Evolutionary conservation across 75 land plant species (phyloP), one percentile per base, ranked within the genome.

Genomic region (Sequoiadendron giganteum): DNA sequence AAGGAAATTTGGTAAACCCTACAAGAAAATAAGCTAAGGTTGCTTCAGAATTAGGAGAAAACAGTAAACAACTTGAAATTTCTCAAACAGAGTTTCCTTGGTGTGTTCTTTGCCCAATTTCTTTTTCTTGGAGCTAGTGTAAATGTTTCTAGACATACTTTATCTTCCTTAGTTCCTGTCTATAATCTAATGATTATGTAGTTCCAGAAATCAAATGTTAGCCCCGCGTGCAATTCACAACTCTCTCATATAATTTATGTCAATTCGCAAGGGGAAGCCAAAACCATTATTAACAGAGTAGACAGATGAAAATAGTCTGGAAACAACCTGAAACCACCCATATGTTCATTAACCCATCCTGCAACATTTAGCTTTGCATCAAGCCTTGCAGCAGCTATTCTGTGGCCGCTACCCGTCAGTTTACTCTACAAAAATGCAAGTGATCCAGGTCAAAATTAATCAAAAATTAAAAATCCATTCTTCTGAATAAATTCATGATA

Each of bases 321-420:
- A 82, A 21, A 55, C 68, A 78, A 98, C 99, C 99, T 98, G 56
- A 97, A 39, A 83, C 99, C 99, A 84, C 99, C 99, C 97, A 97
- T 98, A 89, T 97, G 96, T 73, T 98, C 99, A 90, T 95, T 86
- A 15, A 98, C 93, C 96, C 97, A 95, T 34, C 99, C 99, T 34
- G 99, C 96, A 86, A 90, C 85, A 90, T 98, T 98, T 88, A 98
- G 89, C 89, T 95, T 98, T 45, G 96, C 97, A 93, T 97, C 99
- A 96, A 98, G 93, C 87, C 99, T 93, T 39, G 98, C 91, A 77
- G 99, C 99, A 43, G 96, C 99, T 91, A 98, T 93, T 43, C 95
- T 88, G 89, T 98, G 99, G 52, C 99, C 99, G 90, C 99, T 92
- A 78, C 99, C 99, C 84, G 95, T 90, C 55, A 98, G 79, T 38